Conservation (phyloP, 2,329 filamentous ascomycete genomes). For the Corinectria fuckeliana region DNA sequence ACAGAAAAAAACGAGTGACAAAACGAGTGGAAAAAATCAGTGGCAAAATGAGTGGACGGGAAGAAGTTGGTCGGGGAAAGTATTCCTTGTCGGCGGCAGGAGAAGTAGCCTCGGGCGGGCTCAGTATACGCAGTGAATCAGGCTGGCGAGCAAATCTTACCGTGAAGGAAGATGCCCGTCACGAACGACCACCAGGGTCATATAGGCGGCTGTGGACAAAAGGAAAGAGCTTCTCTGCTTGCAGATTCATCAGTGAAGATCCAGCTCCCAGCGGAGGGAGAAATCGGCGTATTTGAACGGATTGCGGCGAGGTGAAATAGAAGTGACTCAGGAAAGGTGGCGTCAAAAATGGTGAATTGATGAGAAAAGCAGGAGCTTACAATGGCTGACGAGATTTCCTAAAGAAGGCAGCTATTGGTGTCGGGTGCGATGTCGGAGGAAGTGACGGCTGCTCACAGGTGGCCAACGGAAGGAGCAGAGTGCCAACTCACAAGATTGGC, state of each 20-base stretch:
- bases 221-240: neutral
- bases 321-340: neutral
- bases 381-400: neutral
- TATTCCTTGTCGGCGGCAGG: neutral
- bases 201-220: slow-evolving; percentile 5
- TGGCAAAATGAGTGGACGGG: slow-evolving; percentile 12
- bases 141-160: neutral
- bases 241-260: slow-evolving; percentile 18
- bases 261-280: neutral
- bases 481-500: neutral
- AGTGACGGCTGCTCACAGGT: slow-evolving; percentile 10
- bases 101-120: neutral
- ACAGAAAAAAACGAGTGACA: slow-evolving; percentile 2
- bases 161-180: neutral
- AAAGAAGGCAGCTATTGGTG: neutral
- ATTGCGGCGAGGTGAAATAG: neutral
- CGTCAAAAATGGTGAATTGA: neutral
- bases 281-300: neutral
- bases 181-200: slow-evolving; percentile 16
- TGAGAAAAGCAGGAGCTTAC: neutral
- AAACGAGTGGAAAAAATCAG: neutral
- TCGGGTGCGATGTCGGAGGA: slow-evolving; percentile 11
- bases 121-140: slow-evolving; percentile 16
- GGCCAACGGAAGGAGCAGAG: slow-evolving; percentile 9
- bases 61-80: neutral